Conservation (phyloP, 306 rosid species). For the Fragaria vesca region DNA sequence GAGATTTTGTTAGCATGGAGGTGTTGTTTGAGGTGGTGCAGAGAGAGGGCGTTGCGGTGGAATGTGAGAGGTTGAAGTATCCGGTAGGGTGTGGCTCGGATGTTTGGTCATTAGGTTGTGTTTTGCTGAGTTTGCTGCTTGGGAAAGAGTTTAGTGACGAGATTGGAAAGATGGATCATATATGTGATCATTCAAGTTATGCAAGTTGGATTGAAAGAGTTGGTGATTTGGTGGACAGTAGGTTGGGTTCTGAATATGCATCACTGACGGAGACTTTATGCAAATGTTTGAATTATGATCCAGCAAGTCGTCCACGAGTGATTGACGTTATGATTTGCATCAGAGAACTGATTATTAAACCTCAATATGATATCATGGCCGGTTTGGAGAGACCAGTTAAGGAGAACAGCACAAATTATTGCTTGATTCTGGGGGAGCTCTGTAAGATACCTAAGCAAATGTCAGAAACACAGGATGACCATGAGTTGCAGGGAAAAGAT, state of each 20-base stretch:
- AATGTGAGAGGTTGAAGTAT: conserved; percentile 35
- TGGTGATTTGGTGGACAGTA: conserved; percentile 48
- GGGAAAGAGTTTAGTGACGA: conserved; percentile 45
- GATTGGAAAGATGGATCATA: conserved; percentile 31
- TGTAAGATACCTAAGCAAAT: conserved; percentile 38
- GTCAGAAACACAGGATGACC: conserved; percentile 25
- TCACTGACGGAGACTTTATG: conserved; percentile 47
- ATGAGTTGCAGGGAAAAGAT: conserved; percentile 39
- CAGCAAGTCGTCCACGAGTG: conserved; percentile 56
- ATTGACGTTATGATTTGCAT: conserved; percentile 61
- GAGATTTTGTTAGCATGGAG: conserved; percentile 60
- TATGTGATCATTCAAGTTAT: conserved; percentile 38
- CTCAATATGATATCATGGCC: conserved; percentile 48
- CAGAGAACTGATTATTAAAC: conserved; percentile 48
- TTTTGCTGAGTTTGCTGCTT: conserved; percentile 51
- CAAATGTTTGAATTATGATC: conserved; percentile 57
- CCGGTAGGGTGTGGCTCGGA: conserved; percentile 56
- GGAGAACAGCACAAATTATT: conserved; percentile 21
- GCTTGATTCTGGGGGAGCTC: conserved; percentile 64
- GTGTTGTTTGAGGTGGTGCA: conserved; percentile 49
- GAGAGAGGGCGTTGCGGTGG: conserved; percentile 33
- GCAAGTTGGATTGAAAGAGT: conserved; percentile 56
- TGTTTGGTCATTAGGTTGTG: conserved; percentile 73
- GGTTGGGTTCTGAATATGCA: conserved; percentile 50
- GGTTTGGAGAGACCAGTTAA: conserved; percentile 35